These are phyloP conservation scores for Austroboletus eburneus DNA, from an alignment of 768 basidiomycete species.

Conservation along the genomic window DNA sequence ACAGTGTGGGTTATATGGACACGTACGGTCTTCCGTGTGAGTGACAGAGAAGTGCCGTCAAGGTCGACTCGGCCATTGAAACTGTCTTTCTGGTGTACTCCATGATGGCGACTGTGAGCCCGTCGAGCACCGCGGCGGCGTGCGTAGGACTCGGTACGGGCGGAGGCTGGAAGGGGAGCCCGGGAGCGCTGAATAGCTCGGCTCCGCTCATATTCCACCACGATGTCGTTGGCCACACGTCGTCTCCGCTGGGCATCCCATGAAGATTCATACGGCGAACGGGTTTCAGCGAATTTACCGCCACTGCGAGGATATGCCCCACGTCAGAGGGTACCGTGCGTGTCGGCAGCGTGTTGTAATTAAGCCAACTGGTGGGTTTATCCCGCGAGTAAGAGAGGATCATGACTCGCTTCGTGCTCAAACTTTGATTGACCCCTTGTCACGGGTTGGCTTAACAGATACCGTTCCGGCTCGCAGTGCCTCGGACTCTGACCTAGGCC, in stretches of 20 bases:
- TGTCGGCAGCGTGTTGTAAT: slow-evolving; percentile 13
- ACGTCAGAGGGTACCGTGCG: slow-evolving; percentile 8
- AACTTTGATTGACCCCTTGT: slow-evolving; percentile 23
- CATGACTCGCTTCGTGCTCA: slow-evolving; percentile 14
- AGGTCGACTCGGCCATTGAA: too few species aligned
- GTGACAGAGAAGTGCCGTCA: slow-evolving; percentile 6
- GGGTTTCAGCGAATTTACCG: neutral
- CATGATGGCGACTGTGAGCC: too few species aligned
- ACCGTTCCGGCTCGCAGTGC: slow-evolving; percentile 1
- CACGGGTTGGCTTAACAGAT: too few species aligned
- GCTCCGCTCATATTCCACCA: neutral
- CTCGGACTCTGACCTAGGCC: slow-evolving; percentile 9
- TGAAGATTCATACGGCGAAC: neutral
- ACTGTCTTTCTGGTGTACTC: too few species aligned
- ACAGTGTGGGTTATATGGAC: neutral
- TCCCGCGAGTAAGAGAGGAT: slow-evolving; percentile 21
- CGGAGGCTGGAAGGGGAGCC: too few species aligned
- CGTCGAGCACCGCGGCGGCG: too few species aligned
- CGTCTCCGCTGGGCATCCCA: neutral
- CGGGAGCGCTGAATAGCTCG: neutral
- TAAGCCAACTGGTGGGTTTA: slow-evolving; percentile 4
- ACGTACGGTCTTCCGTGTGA: slow-evolving; percentile 11
- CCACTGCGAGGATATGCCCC: neutral
- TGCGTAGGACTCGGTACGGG: too few species aligned
- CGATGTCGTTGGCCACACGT: neutral